A percentile compares a stretch with the other conserved stretches of the same genome.
These are phyloP conservation scores for Trichomonascaceae sp. DNA, from an alignment of 1,139 yeast species.

Conservation along the genomic window DNA sequence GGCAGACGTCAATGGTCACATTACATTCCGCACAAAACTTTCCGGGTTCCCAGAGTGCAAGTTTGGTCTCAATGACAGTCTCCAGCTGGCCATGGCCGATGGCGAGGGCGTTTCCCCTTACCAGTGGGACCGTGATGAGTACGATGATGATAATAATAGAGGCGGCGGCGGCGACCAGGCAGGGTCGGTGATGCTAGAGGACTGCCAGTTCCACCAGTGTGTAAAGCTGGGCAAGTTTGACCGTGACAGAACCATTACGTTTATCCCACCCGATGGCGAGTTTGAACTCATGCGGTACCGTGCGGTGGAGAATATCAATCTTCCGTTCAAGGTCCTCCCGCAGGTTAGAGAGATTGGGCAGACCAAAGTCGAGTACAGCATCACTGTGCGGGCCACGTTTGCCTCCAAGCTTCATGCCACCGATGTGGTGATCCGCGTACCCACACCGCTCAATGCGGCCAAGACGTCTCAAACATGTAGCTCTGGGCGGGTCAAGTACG, in stretches of 20 bases:
- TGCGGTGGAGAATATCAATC: slow-evolving; percentile 40
- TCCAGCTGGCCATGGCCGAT: slow-evolving; percentile 18
- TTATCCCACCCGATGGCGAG: slow-evolving; percentile 86
- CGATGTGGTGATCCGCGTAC: slow-evolving; percentile 50
- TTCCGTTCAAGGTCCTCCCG: slow-evolving; percentile 67
- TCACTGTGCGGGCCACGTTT: slow-evolving; percentile 50
- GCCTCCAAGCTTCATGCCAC: slow-evolving; percentile 52
- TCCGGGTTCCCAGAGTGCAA: slow-evolving; percentile 69
- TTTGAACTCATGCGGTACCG: slow-evolving; percentile 79
- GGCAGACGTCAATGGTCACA: slow-evolving; percentile 66
- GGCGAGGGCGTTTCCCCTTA: slow-evolving; percentile 7
- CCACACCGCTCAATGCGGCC: slow-evolving; percentile 56
- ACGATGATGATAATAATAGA: slow-evolving; percentile 6
- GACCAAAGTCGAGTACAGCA: slow-evolving; percentile 39
- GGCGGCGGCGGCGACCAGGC: slow-evolving; percentile 21
- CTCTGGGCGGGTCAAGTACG: slow-evolving; percentile 56
- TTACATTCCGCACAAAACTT: slow-evolving; percentile 57
- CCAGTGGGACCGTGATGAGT: slow-evolving; percentile 6
- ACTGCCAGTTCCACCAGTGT: slow-evolving; percentile 82
- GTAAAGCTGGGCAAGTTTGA: slow-evolving; percentile 63
- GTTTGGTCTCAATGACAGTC: slow-evolving; percentile 45
- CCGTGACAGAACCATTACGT: slow-evolving; percentile 50
- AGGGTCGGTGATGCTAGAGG: slow-evolving; percentile 49
- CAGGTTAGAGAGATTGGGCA: slow-evolving; percentile 41
- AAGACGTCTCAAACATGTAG: slow-evolving; percentile 31